A percentile compares a stretch with the other conserved stretches of the same genome.
Conservation (phyloP, 805 yeast genomes). For the Hanseniaspora nectarophila region DNA sequence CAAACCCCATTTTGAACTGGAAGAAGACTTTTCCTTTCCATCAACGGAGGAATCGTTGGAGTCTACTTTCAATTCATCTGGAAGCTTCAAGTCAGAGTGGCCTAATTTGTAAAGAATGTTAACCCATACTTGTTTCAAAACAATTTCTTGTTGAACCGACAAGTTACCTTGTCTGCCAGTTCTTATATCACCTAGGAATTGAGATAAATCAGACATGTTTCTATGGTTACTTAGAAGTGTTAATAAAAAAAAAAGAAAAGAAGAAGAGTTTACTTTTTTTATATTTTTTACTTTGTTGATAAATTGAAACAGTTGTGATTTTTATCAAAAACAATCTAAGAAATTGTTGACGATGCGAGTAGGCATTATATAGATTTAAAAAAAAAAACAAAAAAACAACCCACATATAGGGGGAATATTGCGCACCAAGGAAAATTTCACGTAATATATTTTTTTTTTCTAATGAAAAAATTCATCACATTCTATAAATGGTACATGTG, state of each 20-base stretch:
- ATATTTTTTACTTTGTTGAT: too few species aligned
- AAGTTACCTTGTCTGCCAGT: conserved; percentile 38
- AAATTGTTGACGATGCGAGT: not conserved
- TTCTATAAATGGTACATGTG: too few species aligned
- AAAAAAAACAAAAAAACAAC: not conserved
- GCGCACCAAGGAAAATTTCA: too few species aligned
- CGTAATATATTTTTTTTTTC: too few species aligned
- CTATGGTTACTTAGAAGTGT: not conserved
- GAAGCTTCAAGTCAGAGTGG: conserved; percentile 25
- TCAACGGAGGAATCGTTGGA: not conserved
- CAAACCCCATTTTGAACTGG: conserved; percentile 12
- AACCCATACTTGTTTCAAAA: conserved; percentile 62
- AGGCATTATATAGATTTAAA: not conserved
- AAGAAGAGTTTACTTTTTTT: too few species aligned
- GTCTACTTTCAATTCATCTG: conserved; percentile 22
- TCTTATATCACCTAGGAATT: conserved; percentile 17
- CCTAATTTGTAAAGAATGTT: conserved; percentile 51
- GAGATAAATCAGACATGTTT: not conserved
- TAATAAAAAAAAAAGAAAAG: not conserved
- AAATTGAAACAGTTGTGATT: too few species aligned
- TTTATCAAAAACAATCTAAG: not conserved
- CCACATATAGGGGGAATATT: too few species aligned
- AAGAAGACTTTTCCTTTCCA: conserved; percentile 2
- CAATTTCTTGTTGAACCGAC: conserved; percentile 46
- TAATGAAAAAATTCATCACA: too few species aligned